Conservation (phyloP, 139 green algal species). For the Volvox reticuliferus region DNA sequence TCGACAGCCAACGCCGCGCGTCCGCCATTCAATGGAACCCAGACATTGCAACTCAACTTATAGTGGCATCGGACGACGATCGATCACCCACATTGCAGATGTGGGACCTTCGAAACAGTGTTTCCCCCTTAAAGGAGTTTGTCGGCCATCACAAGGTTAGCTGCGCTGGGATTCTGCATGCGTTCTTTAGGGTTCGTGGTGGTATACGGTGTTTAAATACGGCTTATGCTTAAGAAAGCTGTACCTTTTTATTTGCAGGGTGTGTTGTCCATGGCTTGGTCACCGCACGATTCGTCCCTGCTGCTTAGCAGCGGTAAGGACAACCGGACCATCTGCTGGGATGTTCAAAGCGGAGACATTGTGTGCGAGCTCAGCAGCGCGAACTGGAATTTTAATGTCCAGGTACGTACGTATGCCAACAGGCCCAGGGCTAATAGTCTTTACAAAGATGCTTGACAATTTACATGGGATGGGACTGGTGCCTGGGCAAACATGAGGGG, state of each 20-base stretch:
- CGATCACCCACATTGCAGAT: constrained; percentile 89
- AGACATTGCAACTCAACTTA: constrained; percentile 91
- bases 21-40: constrained; percentile 95
- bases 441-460: no score
- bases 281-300: constrained; percentile 85
- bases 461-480: no score
- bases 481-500: no score
- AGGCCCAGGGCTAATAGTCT: no score
- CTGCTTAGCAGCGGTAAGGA: constrained; percentile 95
- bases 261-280: constrained; percentile 95
- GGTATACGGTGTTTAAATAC: no score
- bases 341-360: constrained; percentile 76
- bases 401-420: constrained; percentile 59
- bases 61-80: constrained; percentile 97
- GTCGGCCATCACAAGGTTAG: constrained; percentile 86
- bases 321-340: constrained; percentile 95
- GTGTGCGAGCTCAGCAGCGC: constrained; percentile 71
- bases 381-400: constrained; percentile 92
- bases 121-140: constrained; percentile 91
- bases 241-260: constrained; percentile 59
- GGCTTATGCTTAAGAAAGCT: no score
- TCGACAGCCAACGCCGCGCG: constrained; percentile 64
- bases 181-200: not conserved
- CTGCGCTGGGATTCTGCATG: no score
- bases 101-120: constrained; percentile 96